Evolutionary conservation across 2,329 filamentous ascomycete species (phyloP), one percentile per base, ranked within the genome.

Genomic region (Colletotrichum incanum): DNA sequence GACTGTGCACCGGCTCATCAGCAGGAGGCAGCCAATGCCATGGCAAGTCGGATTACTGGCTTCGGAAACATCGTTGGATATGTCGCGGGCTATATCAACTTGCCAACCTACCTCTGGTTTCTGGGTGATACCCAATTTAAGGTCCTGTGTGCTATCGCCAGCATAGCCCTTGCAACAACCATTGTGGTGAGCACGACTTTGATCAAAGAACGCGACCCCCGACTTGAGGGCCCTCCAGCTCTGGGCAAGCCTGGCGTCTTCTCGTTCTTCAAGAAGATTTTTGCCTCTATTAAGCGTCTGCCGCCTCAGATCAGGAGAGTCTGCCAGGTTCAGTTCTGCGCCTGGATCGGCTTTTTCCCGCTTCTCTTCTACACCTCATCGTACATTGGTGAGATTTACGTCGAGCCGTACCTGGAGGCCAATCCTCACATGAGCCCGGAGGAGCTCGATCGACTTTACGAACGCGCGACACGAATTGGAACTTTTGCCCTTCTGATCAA

Each of bases 311-410:
- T 96, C 75, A 89, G 89, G 74, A 92, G 90, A 74, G 94, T 98
- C 47, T 98, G 95, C 79, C 85, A 91, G 75, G 93, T 95, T 0
- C 93, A 96, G 79, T 91, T 96, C 76, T 95, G 92, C 73, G 94
- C 94, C 6, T 98, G 95, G 95, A 92, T 98, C 68, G 96, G 94
- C 64, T 98, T 96, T 90, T 98, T 98, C 78, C 95, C 95, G 1
- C 95, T 98, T 81, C 87, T 98, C 3, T 98, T 97, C 84, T 98
- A 98, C 84, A 94, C 94, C 6, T 97, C 95, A 1, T 97, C 94
- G 23, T 98, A 96, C 81, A 93, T 98, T 76, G 95, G 94, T 73
- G 94, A 98, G 79, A 93, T 98, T 68, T 98, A 98, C 77, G 93
- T 94, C 23, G 93, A 98, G 79, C 94, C 94, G 0, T 93, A 89